Evolutionary conservation across 208 protist species (phyloP).

Genomic region (Trypanosoma cruzi): DNA sequence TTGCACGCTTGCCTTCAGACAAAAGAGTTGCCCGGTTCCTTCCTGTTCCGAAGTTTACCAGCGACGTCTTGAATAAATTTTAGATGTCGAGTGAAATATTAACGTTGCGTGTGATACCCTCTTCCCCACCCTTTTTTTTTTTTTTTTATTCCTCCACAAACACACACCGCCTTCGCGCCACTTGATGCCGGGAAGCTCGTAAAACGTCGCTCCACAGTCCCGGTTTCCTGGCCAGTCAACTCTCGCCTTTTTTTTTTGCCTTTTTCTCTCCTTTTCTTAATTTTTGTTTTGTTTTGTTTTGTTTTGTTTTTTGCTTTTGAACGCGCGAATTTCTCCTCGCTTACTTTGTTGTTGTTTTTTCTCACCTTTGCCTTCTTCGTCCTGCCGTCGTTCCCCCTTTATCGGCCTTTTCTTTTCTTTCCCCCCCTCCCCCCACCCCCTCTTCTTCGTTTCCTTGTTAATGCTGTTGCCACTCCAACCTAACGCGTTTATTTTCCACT

Average conservation of each 20-base stretch:
- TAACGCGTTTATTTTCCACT: neutral
- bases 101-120: neutral
- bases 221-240: neutral
- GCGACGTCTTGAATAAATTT: neutral
- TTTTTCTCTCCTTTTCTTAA: slow-evolving; percentile 1
- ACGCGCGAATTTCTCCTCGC: neutral
- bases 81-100: neutral
- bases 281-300: neutral
- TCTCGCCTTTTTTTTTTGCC: neutral
- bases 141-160: neutral
- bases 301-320: neutral
- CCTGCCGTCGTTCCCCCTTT: too few relatives aligned
- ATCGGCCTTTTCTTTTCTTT: too few relatives aligned
- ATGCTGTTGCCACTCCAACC: neutral
- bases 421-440: neutral
- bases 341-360: neutral
- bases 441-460: neutral
- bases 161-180: neutral
- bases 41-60: neutral
- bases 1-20: neutral
- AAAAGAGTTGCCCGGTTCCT: neutral
- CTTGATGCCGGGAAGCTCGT: neutral
- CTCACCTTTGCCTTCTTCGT: neutral
- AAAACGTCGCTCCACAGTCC: neutral
- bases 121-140: too few relatives aligned